Evolutionary conservation across 805 yeast genomes (phyloP), one percentile per base, ranked within the genome.

Genomic region (Candida arabinofermentans): DNA sequence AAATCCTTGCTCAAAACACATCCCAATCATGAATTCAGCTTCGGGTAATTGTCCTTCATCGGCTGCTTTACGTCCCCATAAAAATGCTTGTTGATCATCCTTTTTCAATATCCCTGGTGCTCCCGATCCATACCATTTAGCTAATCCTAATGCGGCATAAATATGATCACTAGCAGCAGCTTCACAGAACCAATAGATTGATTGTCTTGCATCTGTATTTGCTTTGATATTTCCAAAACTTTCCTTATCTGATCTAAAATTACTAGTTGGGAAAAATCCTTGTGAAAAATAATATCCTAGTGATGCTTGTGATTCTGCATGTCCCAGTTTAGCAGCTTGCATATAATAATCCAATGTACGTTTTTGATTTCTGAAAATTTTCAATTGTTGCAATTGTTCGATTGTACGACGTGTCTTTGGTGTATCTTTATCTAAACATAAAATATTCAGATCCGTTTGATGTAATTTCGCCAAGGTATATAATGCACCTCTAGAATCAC

Each of bases 91-190:
- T 34, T 68, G 70, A 48, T 77, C 83, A 58, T 80, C 79, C 7
- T 74, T 71, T 33, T 65, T 63, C 33, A 84, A 58, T 1, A 77
- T 64, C 2, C 71, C 76, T 12, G 70, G 68, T 0, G 78, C 79
- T 2, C 95, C 95, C 0, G 88, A 79, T 10, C 84, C 69, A 51
- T 81, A 78, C 90, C 91, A 84, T 36, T 89, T 89, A 44, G 84
- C 76, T 27, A 85, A 62, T 0, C 86, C 87, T 57, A 85, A 67
- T 57, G 84, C 83, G 3, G 86, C 81, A 54, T 81, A 76, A 0
- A 82, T 71, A 51, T 83, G 81, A 13, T 82, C 83, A 44, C 72
- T 68, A 33, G 69, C 72, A 36, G 89, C 87, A 3, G 86, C 82
- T 40, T 77, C 69, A 8, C 81, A 68, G 59, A 84, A 86, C 90